These are phyloP conservation scores for Geranium brycei DNA, from an alignment of 345 rosid species.

Conservation along the genomic window DNA sequence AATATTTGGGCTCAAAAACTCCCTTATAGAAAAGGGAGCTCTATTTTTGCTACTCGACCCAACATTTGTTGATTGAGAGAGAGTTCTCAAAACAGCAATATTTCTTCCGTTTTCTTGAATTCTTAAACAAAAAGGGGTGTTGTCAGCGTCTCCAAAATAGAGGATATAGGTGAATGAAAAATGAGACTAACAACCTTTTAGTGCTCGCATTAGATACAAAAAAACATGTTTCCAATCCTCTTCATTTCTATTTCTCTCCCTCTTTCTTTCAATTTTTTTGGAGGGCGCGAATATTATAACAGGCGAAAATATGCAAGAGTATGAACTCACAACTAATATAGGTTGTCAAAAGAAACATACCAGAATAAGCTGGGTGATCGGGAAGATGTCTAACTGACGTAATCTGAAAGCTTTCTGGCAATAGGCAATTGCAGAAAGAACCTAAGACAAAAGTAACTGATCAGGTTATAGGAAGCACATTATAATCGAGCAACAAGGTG, in stretches of 20 bases:
- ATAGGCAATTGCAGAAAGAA: constrained; percentile 81
- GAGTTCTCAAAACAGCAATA: too few relatives aligned
- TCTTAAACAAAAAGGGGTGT: not conserved
- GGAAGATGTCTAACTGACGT: constrained; percentile 69
- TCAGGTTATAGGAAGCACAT: constrained; percentile 7
- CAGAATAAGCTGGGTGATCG: constrained; percentile 56
- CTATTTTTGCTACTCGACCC: too few relatives aligned
- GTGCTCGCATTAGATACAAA: not conserved
- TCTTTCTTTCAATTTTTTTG: not conserved
- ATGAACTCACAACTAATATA: not conserved
- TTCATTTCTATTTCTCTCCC: too few relatives aligned
- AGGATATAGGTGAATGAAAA: not conserved
- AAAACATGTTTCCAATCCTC: not conserved
- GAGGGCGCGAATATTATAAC: not conserved
- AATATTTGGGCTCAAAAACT: too few relatives aligned
- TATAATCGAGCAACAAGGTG: constrained; percentile 4
- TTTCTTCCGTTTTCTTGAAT: too few relatives aligned
- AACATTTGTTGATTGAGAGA: too few relatives aligned
- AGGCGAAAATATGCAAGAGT: not conserved
- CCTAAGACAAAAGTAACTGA: constrained; percentile 42
- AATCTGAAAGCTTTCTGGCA: constrained; percentile 79
- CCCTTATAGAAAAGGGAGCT: too few relatives aligned
- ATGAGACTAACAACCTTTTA: not conserved
- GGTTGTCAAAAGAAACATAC: constrained; percentile 24
- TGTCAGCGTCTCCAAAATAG: not conserved